Evolutionary conservation across 2,329 filamentous ascomycete species (phyloP).

Genomic region (Colletotrichum australisinense): DNA sequence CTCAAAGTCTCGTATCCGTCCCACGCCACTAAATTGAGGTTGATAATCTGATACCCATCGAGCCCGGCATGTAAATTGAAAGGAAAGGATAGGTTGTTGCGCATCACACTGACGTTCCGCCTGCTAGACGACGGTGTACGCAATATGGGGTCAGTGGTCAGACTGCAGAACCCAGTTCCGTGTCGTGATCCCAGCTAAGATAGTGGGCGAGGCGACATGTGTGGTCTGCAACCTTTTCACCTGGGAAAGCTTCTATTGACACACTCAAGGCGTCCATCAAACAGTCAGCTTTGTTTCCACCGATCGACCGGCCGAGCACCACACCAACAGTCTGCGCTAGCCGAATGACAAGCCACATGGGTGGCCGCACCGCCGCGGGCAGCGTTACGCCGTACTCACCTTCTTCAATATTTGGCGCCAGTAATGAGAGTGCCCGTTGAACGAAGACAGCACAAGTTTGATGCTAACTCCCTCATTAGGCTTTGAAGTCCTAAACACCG

Average conservation of each 20-base stretch:
- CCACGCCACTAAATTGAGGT: not conserved
- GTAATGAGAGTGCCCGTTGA: not conserved
- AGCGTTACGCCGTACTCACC: slow-evolving; percentile 7
- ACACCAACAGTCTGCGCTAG: not conserved
- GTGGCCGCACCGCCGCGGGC: slow-evolving; percentile 5
- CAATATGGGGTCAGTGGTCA: slow-evolving; percentile 17
- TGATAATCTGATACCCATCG: not conserved
- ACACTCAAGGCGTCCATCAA: slow-evolving; percentile 14
- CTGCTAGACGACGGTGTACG: not conserved
- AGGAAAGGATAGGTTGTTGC: not conserved
- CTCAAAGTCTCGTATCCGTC: not conserved
- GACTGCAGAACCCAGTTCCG: slow-evolving; percentile 13
- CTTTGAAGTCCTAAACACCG: not conserved
- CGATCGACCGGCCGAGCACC: slow-evolving; percentile 14
- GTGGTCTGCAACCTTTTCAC: not conserved
- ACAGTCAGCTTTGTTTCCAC: not conserved
- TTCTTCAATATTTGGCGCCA: not conserved
- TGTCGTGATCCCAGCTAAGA: not conserved
- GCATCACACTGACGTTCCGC: not conserved
- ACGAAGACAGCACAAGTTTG: not conserved
- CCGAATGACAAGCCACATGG: slow-evolving; percentile 29
- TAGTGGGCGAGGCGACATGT: not conserved
- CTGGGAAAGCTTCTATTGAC: not conserved
- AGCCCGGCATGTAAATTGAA: not conserved
- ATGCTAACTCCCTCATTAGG: not conserved